Evolutionary conservation across 2,329 filamentous ascomycete genomes (phyloP), one percentile per base, ranked within the genome.

Genomic region (Fusarium pseudocircinatum): DNA sequence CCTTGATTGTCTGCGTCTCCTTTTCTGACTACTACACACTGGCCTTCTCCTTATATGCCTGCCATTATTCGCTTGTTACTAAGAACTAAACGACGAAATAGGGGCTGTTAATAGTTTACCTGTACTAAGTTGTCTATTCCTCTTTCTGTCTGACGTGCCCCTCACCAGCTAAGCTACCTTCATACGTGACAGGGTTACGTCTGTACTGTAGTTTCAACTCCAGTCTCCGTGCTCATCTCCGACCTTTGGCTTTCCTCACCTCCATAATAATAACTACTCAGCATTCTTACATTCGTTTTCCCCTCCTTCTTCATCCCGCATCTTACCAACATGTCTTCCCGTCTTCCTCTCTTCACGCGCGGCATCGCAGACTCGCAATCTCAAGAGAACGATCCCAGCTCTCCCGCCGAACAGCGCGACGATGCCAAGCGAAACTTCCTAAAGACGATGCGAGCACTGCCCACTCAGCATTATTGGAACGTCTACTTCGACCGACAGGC

Each of bases 381-480:
- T 64, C 87, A 91, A 79, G 86, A 86, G 81, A 86, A 89, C 70
- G 84, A 88, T 56, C 83, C 88, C 53, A 89, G 89, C 73, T 93
- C 93, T 15, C 92, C 93, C 32, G 92, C 93, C 62, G 90, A 91
- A 78, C 88, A 91, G 82, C 91, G 93, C 78, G 92, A 93, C 82
- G 91, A 92, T 82, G 93, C 93, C 63, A 95, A 95, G 90, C 91
- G 93, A 85, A 95, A 95, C 85, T 93, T 95, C 82, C 87, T 94
- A 76, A 91, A 94, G 82, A 88, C 91, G 34, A 91, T 90, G 86
- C 87, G 94, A 60, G 88, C 92, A 58, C 86, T 95, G 74, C 90
- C 93, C 22, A 93, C 93, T 34, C 93, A 95, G 84, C 91, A 95
- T 81, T 94, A 93, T 84, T 94, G 94, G 89, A 87, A 92, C 75